Conservation (phyloP, 257 asterid genomes). For the Solanum sparsipilum region DNA sequence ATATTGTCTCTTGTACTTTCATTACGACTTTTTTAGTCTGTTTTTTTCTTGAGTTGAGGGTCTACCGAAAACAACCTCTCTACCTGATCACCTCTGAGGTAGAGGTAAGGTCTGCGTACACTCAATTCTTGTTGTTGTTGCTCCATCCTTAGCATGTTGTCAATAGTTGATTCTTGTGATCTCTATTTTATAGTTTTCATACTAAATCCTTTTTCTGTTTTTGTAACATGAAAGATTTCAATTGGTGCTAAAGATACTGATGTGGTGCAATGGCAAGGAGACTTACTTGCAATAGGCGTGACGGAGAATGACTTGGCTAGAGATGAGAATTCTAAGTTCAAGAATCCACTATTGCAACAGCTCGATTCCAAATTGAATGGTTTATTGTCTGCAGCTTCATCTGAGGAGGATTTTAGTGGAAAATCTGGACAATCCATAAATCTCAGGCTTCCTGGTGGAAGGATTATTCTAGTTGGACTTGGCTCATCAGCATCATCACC, state of each 20-base stretch:
- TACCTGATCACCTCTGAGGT: too few relatives aligned
- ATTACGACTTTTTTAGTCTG: too few relatives aligned
- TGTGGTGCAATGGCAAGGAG: conserved; percentile 92
- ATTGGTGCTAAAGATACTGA: conserved; percentile 75
- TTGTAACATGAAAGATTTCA: conserved; percentile 39
- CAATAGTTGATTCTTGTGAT: too few relatives aligned
- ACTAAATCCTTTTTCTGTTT: neutral
- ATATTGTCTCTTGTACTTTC: too few relatives aligned
- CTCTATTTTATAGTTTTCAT: neutral
- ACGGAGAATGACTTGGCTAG: conserved; percentile 69
- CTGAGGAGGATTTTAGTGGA: conserved; percentile 86
- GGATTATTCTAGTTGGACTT: conserved; percentile 76
- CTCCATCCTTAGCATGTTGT: too few relatives aligned
- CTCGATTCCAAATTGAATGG: conserved; percentile 67
- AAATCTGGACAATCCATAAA: conserved; percentile 76
- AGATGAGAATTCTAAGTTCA: conserved; percentile 64
- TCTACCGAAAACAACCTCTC: too few relatives aligned
- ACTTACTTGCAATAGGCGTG: conserved; percentile 81
- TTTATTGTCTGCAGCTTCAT: conserved; percentile 66
- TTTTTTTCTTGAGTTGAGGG: too few relatives aligned
- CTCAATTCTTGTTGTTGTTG: too few relatives aligned
- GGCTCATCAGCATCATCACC: conserved; percentile 41
- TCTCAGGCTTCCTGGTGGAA: conserved; percentile 66
- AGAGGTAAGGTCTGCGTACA: too few relatives aligned
- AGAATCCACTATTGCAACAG: conserved; percentile 55